phyloP scores from a whole-genome alignment of 371 early-diverging fungal genomes.

The Zychaea mexicana region DNA sequence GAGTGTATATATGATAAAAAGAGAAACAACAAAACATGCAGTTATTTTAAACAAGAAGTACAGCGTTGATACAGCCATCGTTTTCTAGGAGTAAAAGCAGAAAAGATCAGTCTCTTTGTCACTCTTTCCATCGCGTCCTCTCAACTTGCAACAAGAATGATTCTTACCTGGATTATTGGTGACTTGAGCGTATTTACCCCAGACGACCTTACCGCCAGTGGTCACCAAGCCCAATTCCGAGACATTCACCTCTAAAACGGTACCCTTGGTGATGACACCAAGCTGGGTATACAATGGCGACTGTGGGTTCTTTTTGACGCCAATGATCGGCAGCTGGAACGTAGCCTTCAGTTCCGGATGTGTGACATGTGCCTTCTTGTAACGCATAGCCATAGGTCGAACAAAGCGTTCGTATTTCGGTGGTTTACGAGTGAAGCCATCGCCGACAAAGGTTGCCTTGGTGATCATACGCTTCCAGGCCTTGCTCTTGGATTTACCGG shows the following conservation, averaged over 20 bases:
- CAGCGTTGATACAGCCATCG: conserved; percentile 97
- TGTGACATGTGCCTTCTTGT: conserved; percentile 99
- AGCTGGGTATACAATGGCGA: conserved; percentile 97
- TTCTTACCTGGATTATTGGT: conserved; percentile 89
- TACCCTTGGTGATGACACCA: conserved; percentile 99
- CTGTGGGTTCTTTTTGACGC: conserved; percentile 99
- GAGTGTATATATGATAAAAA: too few relatives aligned
- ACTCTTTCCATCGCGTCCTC: background rate
- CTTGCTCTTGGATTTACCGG: conserved; percentile 96
- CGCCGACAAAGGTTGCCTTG: conserved; percentile 99
- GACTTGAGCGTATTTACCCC: conserved; percentile 99
- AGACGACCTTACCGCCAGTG: conserved; percentile 98
- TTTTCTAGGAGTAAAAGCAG: conserved; percentile 59
- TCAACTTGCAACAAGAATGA: background rate
- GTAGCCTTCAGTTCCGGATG: conserved; percentile 99
- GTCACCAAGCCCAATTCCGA: conserved; percentile 99
- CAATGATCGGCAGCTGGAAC: conserved; percentile 97
- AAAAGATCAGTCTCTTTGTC: background rate
- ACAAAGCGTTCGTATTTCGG: conserved; percentile 99
- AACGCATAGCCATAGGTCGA: conserved; percentile 98
- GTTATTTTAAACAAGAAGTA: conserved; percentile 82
- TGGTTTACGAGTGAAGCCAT: conserved; percentile 99
- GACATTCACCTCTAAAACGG: conserved; percentile 95
- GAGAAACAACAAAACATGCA: too few relatives aligned
- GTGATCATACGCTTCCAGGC: conserved; percentile 99